Evolutionary conservation across 2,329 filamentous ascomycete species (phyloP), one percentile per base, ranked within the genome.

Genomic region (Hypomyces rosellus): DNA sequence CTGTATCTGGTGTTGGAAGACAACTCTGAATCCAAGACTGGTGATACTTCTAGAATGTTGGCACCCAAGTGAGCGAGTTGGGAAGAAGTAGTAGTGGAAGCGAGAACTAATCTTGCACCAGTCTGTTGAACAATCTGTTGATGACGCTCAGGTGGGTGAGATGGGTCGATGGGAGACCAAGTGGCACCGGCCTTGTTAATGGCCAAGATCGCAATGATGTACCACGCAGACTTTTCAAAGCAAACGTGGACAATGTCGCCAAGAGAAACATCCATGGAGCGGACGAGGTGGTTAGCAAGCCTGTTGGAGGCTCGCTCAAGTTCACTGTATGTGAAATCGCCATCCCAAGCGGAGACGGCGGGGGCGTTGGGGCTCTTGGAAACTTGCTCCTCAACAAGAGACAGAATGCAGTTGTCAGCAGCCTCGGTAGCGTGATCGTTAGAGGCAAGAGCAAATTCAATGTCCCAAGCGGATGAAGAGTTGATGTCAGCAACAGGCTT

Each of bases 221-320:
- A 14, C 50, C 50, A 52, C 2, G 39, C 34, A 7, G 50, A 50
- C 16, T 52, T 52, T 7, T 50, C 47, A 16, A 52, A 36, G 13
- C 50, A 52, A 7, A 52, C 22, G 3, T 41, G 41, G 1, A 52
- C 50, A 5, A 49, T 7, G 9, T 39, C 33, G 25, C 45, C 50
- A 8, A 42, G 30, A 8, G 33, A 16, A n/a, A 52, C 36, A 6
- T 38, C n/a, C 15, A 50, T 30, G n/a, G 25, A 16, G 33, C 41
- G 15, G 15, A 41, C 38, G 4, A 52, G 46, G 16, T 49, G 37
- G 14, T 25, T 38, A 2, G 50, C 50, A 13, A 51, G 33, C 4
- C 20, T 12, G n/a, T 49, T 40, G 30, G 50, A 48, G 3, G 43
- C 34, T 5, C 14, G 20, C 5, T 49, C 36, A 18, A 52, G 33